phyloP scores from a whole-genome alignment of 768 basidiomycete genomes.

The Boletellus sp. region DNA sequence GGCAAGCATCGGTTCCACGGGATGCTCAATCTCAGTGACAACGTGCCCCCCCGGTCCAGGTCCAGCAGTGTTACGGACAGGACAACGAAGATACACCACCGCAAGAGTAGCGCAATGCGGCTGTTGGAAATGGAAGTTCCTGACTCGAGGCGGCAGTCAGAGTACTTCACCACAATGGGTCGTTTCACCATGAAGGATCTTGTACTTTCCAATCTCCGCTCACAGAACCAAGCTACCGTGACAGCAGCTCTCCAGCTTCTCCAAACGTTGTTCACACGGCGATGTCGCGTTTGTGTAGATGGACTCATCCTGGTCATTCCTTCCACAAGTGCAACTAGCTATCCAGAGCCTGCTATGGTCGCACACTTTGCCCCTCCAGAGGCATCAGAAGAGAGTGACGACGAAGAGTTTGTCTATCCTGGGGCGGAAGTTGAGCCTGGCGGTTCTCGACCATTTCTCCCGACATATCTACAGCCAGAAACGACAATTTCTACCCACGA shows the following conservation, averaged over 20 bases:
- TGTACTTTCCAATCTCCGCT: conserved; percentile 72
- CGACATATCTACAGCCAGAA: conserved; percentile 57
- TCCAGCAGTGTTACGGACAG: conserved; percentile 32
- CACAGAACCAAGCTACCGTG: conserved; percentile 57
- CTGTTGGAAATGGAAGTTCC: conserved; percentile 84
- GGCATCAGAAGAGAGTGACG: conserved; percentile 46
- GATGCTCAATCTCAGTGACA: conserved; percentile 40
- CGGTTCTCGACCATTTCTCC: conserved; percentile 18
- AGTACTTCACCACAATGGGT: conserved; percentile 84
- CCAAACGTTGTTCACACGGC: conserved; percentile 66
- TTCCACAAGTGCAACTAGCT: conserved; percentile 72
- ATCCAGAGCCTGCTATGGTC: conserved; percentile 55
- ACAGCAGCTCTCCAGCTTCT: conserved; percentile 81
- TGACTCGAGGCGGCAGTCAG: conserved; percentile 62
- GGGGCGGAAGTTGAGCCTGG: conserved; percentile 22
- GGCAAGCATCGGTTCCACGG: conserved; percentile 41
- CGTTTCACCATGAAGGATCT: conserved; percentile 92
- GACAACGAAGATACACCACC: conserved; percentile 47
- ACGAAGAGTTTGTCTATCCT: conserved; percentile 47
- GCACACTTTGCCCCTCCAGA: conserved; percentile 18
- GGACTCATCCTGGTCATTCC: conserved; percentile 67
- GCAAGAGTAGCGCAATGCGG: conserved; percentile 89
- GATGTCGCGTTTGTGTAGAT: conserved; percentile 61
- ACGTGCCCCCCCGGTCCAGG: conserved; percentile 33
- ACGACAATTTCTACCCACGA: conserved; percentile 79